Base-by-base conservation (phyloP, 352 stramenopile species). In the Pythium brachiatum region DNA sequence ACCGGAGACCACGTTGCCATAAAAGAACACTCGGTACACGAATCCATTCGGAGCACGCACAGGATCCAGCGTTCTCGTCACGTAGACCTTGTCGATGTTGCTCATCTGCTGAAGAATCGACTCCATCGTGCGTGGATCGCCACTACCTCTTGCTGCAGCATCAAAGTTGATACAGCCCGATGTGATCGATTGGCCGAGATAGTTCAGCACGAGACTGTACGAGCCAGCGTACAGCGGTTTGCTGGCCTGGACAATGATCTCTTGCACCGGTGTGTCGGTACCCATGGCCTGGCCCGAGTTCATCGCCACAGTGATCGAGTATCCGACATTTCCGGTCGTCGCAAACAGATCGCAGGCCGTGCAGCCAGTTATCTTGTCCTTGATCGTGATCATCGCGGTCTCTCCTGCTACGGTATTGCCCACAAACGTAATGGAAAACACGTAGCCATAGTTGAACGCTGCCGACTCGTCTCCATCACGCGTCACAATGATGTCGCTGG, bases 51-150 rank as follows among this genome's bases (percentile, higher is more conserved):
- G 53, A 11, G 75, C 75, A 0, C 64, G 57, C 1, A 57, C 51
- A 0, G 72, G 5, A 26, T 92, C 70, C 4, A 68, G 12, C 0
- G 57, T 62, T 18, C 75, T 76, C 7, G 79, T 88, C n/a, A 94
- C 86, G 41, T 77, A 89, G 13, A 92, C 83, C 12, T 76, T 76
- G 66, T 94, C 86, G 26, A 94, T 84, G 54, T 94, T 94, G 32
- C 51, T 41, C 79, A 94, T 80, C 0, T 53, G 38, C 31, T 73
- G 54, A 0, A 94, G 62, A 15, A 79, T 83, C 13, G 60, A 72
- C 25, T 90, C 76, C 70, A 94, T 78, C 0, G 73, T 63, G n/a
- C 58, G 70, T 7, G 68, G 53, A 29, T 88, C 62, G 1, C 41
- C 69, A n/a, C 9, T 55, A 3, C 65, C 76, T 9, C 73, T 65